A percentile compares a stretch with the other conserved stretches of the same genome.
Evolutionary conservation across 345 rosid genomes (phyloP).

Genomic region (Lenwebbia sp.): DNA sequence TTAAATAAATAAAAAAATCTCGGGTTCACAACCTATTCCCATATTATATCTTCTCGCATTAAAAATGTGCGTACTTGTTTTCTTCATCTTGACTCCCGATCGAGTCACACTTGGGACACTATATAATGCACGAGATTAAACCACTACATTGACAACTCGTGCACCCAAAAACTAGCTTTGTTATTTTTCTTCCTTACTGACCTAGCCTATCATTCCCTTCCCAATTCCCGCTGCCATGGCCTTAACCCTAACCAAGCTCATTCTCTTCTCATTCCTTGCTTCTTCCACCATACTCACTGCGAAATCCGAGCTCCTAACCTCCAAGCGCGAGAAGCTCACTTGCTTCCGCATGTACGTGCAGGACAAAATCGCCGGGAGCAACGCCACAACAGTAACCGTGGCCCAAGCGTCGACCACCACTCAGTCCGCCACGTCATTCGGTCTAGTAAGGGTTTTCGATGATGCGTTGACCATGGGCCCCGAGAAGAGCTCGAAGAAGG

Average conservation of each 20-base stretch:
- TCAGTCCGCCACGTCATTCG: background rate
- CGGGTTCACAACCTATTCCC: background rate
- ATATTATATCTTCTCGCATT: background rate
- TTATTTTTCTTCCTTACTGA: background rate
- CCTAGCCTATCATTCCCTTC: background rate
- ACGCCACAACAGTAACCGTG: background rate
- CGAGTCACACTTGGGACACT: background rate
- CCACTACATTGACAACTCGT: background rate
- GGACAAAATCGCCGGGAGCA: background rate
- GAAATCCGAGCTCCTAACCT: background rate
- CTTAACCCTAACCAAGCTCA: background rate
- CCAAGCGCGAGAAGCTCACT: slow-evolving; percentile 7
- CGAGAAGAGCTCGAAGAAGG: background rate
- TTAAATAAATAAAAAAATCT: background rate
- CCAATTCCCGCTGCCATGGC: background rate
- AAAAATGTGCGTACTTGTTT: background rate
- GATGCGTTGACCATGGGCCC: background rate
- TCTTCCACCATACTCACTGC: background rate
- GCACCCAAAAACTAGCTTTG: background rate
- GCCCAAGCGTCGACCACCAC: background rate
- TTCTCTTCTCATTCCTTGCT: background rate
- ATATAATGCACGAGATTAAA: background rate
- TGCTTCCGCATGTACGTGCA: slow-evolving; percentile 13
- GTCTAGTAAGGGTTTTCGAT: background rate
- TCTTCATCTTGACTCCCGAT: background rate